Percentiles rank a stretch among this genome's conserved stretches.
Evolutionary conservation across 2,329 filamentous ascomycete genomes (phyloP).

Genomic region (Scedosporium minutisporum): DNA sequence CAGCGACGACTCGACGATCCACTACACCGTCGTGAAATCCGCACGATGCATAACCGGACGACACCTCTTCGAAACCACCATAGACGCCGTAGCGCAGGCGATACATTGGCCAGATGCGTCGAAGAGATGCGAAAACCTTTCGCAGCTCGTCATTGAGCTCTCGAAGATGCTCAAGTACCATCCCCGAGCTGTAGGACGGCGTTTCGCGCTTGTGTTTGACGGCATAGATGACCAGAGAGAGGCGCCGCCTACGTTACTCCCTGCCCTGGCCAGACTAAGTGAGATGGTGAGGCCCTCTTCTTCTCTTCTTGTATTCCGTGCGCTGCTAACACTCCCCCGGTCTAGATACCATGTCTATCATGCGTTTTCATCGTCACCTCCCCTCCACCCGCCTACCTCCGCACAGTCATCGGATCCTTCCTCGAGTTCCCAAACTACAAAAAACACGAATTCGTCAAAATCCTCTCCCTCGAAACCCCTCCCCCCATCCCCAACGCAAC

Average conservation of each 20-base stretch:
- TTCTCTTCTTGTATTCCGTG: neutral
- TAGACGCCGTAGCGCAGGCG: constrained; percentile 48
- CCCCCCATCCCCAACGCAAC: constrained; percentile 38
- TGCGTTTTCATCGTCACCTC: constrained; percentile 68
- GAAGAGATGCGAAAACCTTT: constrained; percentile 68
- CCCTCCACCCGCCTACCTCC: constrained; percentile 59
- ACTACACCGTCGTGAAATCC: constrained; percentile 46
- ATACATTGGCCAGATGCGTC: constrained; percentile 38
- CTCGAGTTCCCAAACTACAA: constrained; percentile 79
- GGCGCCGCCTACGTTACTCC: constrained; percentile 64
- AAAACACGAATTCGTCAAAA: constrained; percentile 67
- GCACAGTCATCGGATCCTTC: constrained; percentile 61
- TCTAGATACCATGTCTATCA: constrained; percentile 67
- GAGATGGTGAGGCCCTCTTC: constrained; percentile 54
- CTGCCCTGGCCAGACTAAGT: constrained; percentile 70
- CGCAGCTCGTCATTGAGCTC: constrained; percentile 65
- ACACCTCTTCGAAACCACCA: constrained; percentile 45
- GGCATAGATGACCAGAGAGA: constrained; percentile 79
- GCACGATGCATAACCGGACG: constrained; percentile 11
- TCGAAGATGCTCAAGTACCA: constrained; percentile 48
- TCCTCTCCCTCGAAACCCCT: constrained; percentile 52
- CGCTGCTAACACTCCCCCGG: constrained; percentile 7
- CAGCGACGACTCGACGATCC: constrained; percentile 24
- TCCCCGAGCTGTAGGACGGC: constrained; percentile 27
- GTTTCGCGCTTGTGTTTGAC: constrained; percentile 80